phyloP scores from a whole-genome alignment of 164 flowering plant species.

The grape (Vitis vinifera) region DNA sequence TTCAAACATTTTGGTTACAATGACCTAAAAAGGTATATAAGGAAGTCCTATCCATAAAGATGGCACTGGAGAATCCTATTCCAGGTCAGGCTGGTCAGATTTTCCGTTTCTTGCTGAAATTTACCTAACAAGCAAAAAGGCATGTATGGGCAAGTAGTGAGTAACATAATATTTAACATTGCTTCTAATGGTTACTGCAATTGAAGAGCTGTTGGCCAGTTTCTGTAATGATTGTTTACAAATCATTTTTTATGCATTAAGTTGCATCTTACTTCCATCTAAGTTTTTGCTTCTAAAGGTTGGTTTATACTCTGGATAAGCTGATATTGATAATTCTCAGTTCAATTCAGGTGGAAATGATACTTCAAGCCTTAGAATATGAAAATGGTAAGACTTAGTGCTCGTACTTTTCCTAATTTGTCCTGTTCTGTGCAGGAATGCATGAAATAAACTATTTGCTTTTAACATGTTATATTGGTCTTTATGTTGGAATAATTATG shows the following conservation, averaged over 20 bases:
- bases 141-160: too few species aligned
- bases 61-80: too few species aligned
- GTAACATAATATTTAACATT: too few species aligned
- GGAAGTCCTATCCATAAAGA: too few species aligned
- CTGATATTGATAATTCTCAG: constrained; percentile 11
- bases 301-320: background rate
- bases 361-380: constrained; percentile 94
- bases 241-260: background rate
- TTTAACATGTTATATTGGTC: background rate
- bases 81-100: too few species aligned
- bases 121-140: too few species aligned
- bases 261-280: background rate
- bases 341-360: constrained; percentile 83
- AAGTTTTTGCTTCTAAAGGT: background rate
- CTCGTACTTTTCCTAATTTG: background rate
- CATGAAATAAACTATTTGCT: background rate
- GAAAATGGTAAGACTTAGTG: constrained; percentile 61
- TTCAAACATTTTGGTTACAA: too few species aligned
- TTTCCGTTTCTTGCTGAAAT: too few species aligned
- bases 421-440: background rate
- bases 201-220: too few species aligned
- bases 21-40: too few species aligned
- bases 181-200: too few species aligned
- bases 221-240: background rate
- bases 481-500: background rate